A percentile compares a stretch with the other conserved stretches of the same genome.
phyloP scores from a whole-genome alignment of 129 eudicot genomes.

The Cynara cardunculus region DNA sequence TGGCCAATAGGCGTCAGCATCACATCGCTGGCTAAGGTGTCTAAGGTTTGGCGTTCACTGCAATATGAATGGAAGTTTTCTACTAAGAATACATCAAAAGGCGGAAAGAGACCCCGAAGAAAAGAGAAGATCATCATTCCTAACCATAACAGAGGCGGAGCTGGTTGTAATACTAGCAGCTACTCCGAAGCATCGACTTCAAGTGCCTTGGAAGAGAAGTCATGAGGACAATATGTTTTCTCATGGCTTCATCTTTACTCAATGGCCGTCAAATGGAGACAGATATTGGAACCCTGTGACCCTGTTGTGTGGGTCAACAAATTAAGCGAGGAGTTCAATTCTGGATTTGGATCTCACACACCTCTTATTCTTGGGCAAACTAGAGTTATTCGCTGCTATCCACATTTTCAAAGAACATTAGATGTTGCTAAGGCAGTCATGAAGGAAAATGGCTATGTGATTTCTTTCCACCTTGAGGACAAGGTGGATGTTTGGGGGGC shows the following conservation, averaged over 20 bases:
- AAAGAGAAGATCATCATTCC: constrained; percentile 58
- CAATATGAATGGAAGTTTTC: constrained; percentile 83
- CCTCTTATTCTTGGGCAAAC: constrained; percentile 94
- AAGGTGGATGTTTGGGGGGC: too few species aligned
- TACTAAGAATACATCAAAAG: constrained; percentile 52
- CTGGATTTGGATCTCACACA: constrained; percentile 95
- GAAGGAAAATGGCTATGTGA: constrained; percentile 65
- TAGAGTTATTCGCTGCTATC: constrained; percentile 76
- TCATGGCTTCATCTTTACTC: constrained; percentile 92
- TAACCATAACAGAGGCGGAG: constrained; percentile 77
- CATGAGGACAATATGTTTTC: constrained; percentile 59
- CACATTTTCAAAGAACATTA: constrained; percentile 64
- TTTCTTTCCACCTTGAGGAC: too few species aligned
- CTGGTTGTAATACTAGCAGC: constrained; percentile 83
- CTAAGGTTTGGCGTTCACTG: constrained; percentile 88
- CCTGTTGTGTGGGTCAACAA: constrained; percentile 95
- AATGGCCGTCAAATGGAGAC: constrained; percentile 93
- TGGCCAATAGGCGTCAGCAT: constrained; percentile 94
- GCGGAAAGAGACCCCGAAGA: constrained; percentile 66
- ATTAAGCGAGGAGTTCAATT: constrained; percentile 90
- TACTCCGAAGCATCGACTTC: constrained; percentile 57
- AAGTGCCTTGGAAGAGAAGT: constrained; percentile 56
- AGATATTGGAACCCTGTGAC: constrained; percentile 97
- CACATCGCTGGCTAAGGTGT: constrained; percentile 96
- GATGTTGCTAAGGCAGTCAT: constrained; percentile 69